A percentile compares a stretch with the other conserved stretches of the same genome.
Evolutionary conservation across 345 rosid species (phyloP).

Genomic region (Citrus sp.): DNA sequence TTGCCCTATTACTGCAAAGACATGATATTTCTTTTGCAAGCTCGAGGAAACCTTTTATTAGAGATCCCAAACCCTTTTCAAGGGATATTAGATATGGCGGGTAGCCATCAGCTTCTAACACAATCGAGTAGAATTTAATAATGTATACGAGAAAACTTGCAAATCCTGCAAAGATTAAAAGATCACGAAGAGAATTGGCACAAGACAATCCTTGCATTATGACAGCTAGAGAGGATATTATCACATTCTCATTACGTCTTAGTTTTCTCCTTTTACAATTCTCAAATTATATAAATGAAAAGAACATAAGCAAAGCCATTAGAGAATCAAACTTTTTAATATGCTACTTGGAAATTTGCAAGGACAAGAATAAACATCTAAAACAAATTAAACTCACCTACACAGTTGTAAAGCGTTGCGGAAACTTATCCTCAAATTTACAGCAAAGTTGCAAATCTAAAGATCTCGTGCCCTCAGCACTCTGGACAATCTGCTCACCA

Average conservation of each 20-base stretch:
- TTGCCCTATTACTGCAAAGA: slow-evolving; percentile 70
- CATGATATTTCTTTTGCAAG: slow-evolving; percentile 73
- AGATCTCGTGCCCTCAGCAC: slow-evolving; percentile 91
- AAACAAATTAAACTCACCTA: slow-evolving; percentile 52
- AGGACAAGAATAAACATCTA: neutral
- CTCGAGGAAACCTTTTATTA: slow-evolving; percentile 68
- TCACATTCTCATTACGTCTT: neutral
- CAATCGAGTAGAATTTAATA: no score
- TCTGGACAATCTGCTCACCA: slow-evolving; percentile 78
- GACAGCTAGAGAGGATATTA: neutral
- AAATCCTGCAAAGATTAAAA: no score
- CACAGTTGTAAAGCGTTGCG: slow-evolving; percentile 31
- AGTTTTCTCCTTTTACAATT: neutral
- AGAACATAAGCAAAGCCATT: neutral
- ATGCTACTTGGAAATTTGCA: neutral
- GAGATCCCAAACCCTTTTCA: slow-evolving; percentile 38
- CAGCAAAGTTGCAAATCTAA: no score
- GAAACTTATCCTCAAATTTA: no score
- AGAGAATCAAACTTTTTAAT: neutral
- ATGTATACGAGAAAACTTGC: no score
- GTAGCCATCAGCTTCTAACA: no score
- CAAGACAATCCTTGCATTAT: no score
- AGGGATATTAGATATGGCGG: slow-evolving; percentile 73
- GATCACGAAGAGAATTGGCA: neutral
- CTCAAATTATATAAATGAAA: neutral